Conservation (phyloP, 306 rosid species). For the Vigna nakashimae region DNA sequence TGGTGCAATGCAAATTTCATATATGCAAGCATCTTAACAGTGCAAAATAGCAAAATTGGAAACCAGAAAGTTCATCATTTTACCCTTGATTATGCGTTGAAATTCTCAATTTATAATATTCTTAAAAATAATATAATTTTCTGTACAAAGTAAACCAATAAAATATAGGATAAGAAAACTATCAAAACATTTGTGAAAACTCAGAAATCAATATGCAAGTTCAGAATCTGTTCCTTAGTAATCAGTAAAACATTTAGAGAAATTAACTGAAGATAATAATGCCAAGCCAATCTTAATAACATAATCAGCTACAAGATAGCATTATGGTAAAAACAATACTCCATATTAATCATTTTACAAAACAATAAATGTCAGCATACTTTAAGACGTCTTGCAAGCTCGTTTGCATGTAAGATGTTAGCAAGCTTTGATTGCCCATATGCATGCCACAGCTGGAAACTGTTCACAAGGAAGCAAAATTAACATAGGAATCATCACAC, state of each 20-base stretch:
- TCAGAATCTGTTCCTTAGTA: not conserved
- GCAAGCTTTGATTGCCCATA: slow-evolving; percentile 94
- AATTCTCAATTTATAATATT: too few species aligned
- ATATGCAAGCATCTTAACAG: too few species aligned
- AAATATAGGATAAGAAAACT: not conserved
- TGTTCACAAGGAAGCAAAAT: slow-evolving; percentile 39
- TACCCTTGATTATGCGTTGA: too few species aligned
- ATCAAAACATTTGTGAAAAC: not conserved
- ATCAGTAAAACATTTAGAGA: not conserved
- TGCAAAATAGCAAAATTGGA: not conserved
- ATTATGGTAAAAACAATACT: not conserved
- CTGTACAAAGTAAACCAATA: not conserved
- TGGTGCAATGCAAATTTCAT: too few species aligned
- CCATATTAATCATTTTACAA: not conserved
- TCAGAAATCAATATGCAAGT: not conserved
- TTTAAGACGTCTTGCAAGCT: slow-evolving; percentile 71
- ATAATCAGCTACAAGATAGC: not conserved
- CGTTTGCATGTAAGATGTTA: slow-evolving; percentile 82
- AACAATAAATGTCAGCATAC: slow-evolving; percentile 46
- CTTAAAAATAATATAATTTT: not conserved
- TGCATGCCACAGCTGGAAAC: slow-evolving; percentile 63
- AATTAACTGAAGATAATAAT: not conserved
- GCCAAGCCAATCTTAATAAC: not conserved
- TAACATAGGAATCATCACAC: not conserved
- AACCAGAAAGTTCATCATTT: not conserved